Conservation (phyloP, 2,329 filamentous ascomycete species). For the Hypoxylon sp. region DNA sequence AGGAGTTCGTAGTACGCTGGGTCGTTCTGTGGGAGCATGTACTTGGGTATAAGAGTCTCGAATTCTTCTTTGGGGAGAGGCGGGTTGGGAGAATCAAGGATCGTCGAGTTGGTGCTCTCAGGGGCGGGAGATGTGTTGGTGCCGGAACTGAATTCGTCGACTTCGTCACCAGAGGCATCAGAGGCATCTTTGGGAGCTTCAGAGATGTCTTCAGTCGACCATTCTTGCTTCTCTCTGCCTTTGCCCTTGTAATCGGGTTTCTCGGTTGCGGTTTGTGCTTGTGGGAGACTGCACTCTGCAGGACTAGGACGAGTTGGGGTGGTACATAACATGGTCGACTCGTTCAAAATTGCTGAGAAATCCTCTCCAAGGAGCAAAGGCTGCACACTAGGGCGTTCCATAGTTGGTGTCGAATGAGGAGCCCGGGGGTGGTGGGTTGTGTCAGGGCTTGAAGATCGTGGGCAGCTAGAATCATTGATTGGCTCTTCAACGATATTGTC, state of each 20-base stretch:
- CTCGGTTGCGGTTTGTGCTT: background rate
- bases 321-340: too few relatives aligned
- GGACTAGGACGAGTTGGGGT: background rate
- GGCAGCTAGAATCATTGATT: too few relatives aligned
- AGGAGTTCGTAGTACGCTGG: slow-evolving; percentile 6
- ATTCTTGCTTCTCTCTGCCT: background rate
- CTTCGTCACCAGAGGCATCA: background rate
- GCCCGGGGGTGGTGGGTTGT: too few relatives aligned
- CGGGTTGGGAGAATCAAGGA: background rate
- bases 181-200: background rate
- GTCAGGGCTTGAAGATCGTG: too few relatives aligned
- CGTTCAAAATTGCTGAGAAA: too few relatives aligned
- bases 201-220: background rate
- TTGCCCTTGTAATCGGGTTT: background rate
- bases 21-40: slow-evolving; percentile 26
- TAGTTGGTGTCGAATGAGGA: too few relatives aligned
- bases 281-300: background rate
- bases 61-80: background rate
- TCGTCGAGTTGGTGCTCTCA: background rate
- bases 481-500: too few relatives aligned
- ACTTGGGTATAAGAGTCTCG: slow-evolving; percentile 13
- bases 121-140: background rate
- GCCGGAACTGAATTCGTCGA: background rate
- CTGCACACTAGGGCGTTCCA: too few relatives aligned
- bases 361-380: too few relatives aligned